Conservation (phyloP, 805 yeast genomes). For the Suhomyces prunicola region DNA sequence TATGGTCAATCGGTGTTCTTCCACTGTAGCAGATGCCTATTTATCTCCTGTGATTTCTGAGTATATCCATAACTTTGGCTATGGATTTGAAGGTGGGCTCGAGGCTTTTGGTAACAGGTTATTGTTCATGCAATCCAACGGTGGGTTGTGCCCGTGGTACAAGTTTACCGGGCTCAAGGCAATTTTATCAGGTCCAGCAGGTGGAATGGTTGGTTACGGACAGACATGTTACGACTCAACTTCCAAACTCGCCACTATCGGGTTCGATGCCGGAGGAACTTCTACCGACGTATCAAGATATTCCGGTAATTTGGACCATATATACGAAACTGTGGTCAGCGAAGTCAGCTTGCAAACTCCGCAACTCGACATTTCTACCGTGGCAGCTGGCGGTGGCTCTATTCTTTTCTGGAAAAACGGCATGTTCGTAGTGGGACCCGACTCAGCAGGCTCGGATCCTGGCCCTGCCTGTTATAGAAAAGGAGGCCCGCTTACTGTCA, state of each 20-base stretch:
- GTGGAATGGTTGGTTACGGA: slow-evolving; percentile 94
- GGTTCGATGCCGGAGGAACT: slow-evolving; percentile 46
- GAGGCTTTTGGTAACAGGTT: slow-evolving; percentile 48
- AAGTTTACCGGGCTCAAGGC: slow-evolving; percentile 86
- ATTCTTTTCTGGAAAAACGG: slow-evolving; percentile 38
- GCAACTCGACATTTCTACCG: slow-evolving; percentile 43
- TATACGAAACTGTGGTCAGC: slow-evolving; percentile 44
- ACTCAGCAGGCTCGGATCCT: slow-evolving; percentile 40
- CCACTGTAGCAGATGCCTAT: slow-evolving; percentile 45
- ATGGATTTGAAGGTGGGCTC: slow-evolving; percentile 41
- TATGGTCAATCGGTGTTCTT: slow-evolving; percentile 38
- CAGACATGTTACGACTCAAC: slow-evolving; percentile 62
- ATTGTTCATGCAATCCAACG: slow-evolving; percentile 95
- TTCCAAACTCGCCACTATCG: slow-evolving; percentile 30
- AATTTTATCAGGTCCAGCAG: slow-evolving; percentile 94
- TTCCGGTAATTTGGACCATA: slow-evolving; percentile 39
- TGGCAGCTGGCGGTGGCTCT: slow-evolving; percentile 48
- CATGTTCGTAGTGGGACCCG: slow-evolving; percentile 40
- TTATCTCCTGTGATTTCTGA: slow-evolving; percentile 37
- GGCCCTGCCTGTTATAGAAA: slow-evolving; percentile 42
- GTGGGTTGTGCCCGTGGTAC: slow-evolving; percentile 84
- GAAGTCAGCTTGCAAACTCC: slow-evolving; percentile 45
- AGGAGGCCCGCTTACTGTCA: slow-evolving; percentile 39
- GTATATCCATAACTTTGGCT: slow-evolving; percentile 35
- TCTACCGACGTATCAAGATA: slow-evolving; percentile 45